Evolutionary conservation across 192 early-diverging fungal genomes (phyloP).

Genomic region (Coemansia sp.): DNA sequence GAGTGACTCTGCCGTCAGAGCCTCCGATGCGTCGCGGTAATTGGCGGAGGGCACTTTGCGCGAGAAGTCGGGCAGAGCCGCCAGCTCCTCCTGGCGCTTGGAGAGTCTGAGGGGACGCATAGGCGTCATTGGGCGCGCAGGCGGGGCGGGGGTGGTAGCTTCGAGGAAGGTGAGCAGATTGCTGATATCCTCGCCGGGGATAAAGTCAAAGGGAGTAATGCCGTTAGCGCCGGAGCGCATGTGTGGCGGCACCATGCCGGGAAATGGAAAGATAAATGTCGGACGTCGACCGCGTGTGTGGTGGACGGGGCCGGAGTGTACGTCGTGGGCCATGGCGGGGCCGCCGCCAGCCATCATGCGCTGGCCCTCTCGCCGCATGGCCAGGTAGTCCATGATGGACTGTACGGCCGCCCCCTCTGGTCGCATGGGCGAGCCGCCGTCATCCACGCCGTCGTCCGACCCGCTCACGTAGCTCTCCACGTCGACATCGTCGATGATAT

Average conservation of each 20-base stretch:
- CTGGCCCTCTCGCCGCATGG: constrained; percentile 14
- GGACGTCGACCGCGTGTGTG: constrained; percentile 8
- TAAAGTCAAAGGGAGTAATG: constrained; percentile 39
- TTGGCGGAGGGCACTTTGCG: constrained; percentile 37
- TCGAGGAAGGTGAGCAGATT: constrained; percentile 43
- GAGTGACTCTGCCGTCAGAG: not conserved
- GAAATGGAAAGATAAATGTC: constrained; percentile 21
- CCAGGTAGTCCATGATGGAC: constrained; percentile 14
- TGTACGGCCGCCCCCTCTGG: constrained; percentile 6
- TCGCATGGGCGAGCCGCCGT: constrained; percentile 1
- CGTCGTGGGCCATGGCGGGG: constrained; percentile 2
- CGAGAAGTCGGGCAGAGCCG: constrained; percentile 21
- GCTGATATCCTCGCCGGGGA: constrained; percentile 40
- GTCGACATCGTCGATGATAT: constrained; percentile 8
- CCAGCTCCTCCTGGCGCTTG: constrained; percentile 35
- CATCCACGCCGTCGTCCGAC: constrained; percentile 6
- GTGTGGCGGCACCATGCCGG: constrained; percentile 24
- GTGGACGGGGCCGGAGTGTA: not conserved
- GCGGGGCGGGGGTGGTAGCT: constrained; percentile 34
- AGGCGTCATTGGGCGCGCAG: constrained; percentile 26
- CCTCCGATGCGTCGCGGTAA: constrained; percentile 25
- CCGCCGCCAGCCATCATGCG: constrained; percentile 14
- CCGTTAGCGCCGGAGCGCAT: constrained; percentile 4
- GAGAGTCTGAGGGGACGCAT: constrained; percentile 32
- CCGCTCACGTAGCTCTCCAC: not conserved